Conservation (phyloP, 306 rosid genomes). For the Prunus mongolica region DNA sequence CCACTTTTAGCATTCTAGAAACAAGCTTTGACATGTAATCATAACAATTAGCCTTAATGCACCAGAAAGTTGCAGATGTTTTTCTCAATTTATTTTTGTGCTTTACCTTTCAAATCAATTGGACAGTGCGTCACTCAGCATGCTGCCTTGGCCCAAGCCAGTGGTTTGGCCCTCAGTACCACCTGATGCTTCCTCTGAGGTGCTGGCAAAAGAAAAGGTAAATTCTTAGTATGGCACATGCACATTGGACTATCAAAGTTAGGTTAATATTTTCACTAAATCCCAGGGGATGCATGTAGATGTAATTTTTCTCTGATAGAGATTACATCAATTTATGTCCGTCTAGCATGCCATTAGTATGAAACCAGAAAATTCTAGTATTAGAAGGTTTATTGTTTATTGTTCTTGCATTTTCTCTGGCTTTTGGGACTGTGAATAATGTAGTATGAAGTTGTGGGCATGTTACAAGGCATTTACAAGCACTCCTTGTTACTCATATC, state of each 20-base stretch:
- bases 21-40: slow-evolving; percentile 6
- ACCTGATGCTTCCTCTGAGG: slow-evolving; percentile 78
- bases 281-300: not conserved
- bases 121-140: slow-evolving; percentile 89
- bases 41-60: not conserved
- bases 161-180: slow-evolving; percentile 89
- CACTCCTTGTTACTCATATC: not conserved
- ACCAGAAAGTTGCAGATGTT: not conserved
- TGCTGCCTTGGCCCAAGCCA: slow-evolving; percentile 99
- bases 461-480: not conserved
- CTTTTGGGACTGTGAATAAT: slow-evolving; percentile 11
- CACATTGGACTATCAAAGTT: not conserved
- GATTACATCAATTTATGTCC: not conserved
- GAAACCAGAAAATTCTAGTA: not conserved
- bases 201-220: slow-evolving; percentile 91
- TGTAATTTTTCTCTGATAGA: not conserved
- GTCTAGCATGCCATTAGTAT: not conserved
- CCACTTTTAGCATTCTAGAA: not conserved
- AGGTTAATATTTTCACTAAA: not conserved
- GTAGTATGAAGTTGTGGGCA: not conserved
- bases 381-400: not conserved
- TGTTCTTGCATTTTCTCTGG: not conserved
- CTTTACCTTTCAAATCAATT: slow-evolving; percentile 17
- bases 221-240: slow-evolving; percentile 16
- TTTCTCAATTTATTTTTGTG: not conserved